phyloP scores from a whole-genome alignment of 1,284 basidiomycete genomes.

The Leccinum fuscescens region DNA sequence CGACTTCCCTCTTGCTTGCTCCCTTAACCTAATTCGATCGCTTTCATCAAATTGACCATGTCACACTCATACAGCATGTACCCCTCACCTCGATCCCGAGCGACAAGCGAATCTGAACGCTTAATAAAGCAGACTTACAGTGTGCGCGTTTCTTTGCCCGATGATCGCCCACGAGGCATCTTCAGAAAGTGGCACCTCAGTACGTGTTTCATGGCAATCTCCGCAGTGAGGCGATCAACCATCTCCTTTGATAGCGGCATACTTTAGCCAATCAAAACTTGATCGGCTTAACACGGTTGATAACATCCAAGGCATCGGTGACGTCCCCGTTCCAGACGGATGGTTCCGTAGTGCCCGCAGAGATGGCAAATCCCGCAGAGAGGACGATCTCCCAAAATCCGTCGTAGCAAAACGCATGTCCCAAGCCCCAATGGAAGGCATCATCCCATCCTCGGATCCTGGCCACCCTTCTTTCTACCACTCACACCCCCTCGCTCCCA shows the following conservation, averaged over 20 bases:
- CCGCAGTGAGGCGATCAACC: constrained; percentile 14
- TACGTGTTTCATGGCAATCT: constrained; percentile 43
- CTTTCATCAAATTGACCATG: constrained; percentile 15
- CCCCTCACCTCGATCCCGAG: constrained; percentile 38
- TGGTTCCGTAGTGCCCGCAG: constrained; percentile 71
- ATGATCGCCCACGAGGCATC: constrained; percentile 59
- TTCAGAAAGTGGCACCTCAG: constrained; percentile 80
- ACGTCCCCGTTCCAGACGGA: constrained; percentile 65
- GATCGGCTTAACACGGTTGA: constrained; percentile 68
- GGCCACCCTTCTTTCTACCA: constrained; percentile 28
- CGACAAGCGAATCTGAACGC: constrained; percentile 49
- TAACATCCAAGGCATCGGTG: constrained; percentile 59
- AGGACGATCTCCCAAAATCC: constrained; percentile 45
- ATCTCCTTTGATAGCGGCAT: constrained; percentile 54
- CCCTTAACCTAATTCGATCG: constrained; percentile 22
- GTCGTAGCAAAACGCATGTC: constrained; percentile 36
- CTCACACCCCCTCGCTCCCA: constrained; percentile 20
- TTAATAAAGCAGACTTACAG: constrained; percentile 84
- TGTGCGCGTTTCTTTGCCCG: constrained; percentile 69
- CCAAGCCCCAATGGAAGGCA: constrained; percentile 33
- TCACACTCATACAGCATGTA: constrained; percentile 31
- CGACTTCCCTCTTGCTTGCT: constrained; percentile 8
- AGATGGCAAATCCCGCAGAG: constrained; percentile 57
- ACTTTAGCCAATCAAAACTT: constrained; percentile 73
- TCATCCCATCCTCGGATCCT: constrained; percentile 24